Evolutionary conservation across 2,329 filamentous ascomycete genomes (phyloP).

Genomic region (Colletotrichum echinochloae): DNA sequence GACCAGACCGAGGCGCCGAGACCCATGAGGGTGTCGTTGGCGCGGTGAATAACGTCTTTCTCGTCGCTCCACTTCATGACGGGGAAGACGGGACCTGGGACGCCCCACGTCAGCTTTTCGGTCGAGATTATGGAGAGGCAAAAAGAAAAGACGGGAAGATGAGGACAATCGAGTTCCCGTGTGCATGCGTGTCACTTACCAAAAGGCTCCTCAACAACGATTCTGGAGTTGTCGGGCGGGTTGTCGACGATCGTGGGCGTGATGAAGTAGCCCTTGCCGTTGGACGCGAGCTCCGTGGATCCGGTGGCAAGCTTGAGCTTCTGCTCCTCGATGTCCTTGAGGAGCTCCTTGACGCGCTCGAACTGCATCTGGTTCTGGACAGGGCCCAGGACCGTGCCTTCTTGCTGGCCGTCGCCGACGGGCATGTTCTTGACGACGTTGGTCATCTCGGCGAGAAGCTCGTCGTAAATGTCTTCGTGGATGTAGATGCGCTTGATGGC

Average conservation of each 20-base stretch:
- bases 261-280: constrained; percentile 65
- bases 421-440: constrained; percentile 35
- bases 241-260: constrained; percentile 71
- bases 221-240: constrained; percentile 66
- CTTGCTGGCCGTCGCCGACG: constrained; percentile 35
- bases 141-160: no score
- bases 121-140: neutral
- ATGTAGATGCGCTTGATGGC: constrained; percentile 66
- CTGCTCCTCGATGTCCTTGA: constrained; percentile 38
- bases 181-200: constrained; percentile 24
- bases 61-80: constrained; percentile 72
- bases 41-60: constrained; percentile 67
- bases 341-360: constrained; percentile 50
- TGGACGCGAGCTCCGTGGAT: constrained; percentile 50
- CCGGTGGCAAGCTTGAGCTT: constrained; percentile 39
- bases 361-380: constrained; percentile 75
- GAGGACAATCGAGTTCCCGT: neutral
- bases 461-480: constrained; percentile 63
- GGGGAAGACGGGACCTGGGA: constrained; percentile 69
- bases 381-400: constrained; percentile 59
- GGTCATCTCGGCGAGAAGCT: constrained; percentile 39
- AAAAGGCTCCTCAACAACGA: constrained; percentile 67
- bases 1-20: constrained; percentile 71
- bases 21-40: constrained; percentile 64
- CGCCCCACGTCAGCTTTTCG: neutral